These are phyloP conservation scores for Solanum pennellii DNA, from an alignment of 257 asterid species.

Conservation along the genomic window DNA sequence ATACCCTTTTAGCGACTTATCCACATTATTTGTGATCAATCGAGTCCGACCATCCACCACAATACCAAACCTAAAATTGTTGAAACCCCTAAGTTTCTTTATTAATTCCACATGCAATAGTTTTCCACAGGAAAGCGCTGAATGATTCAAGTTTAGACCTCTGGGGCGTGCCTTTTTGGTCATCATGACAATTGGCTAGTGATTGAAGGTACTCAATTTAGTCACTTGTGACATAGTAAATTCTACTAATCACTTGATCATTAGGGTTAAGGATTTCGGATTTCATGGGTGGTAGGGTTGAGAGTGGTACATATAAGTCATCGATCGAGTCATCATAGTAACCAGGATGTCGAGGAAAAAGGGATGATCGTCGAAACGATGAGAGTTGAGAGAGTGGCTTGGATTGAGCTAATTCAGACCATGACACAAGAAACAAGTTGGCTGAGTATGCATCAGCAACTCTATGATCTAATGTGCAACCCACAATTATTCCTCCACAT, in stretches of 20 bases:
- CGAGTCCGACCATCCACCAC: neutral
- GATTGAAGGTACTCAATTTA: conserved; percentile 29
- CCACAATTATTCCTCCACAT: too few species aligned
- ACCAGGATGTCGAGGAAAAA: conserved; percentile 40
- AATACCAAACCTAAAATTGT: neutral
- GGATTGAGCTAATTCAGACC: conserved; percentile 48
- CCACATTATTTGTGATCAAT: neutral
- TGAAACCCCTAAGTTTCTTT: neutral
- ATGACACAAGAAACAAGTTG: conserved; percentile 48
- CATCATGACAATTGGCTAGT: conserved; percentile 14
- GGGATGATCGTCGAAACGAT: conserved; percentile 51
- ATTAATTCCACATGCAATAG: neutral
- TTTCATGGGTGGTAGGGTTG: conserved; percentile 6
- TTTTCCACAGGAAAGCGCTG: conserved; percentile 62
- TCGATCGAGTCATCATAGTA: conserved; percentile 17
- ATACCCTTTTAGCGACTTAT: neutral
- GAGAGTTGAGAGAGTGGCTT: conserved; percentile 30
- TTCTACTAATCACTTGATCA: conserved; percentile 31
- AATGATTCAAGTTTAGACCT: conserved; percentile 50
- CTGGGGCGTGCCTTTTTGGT: neutral
- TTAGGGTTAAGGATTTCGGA: neutral
- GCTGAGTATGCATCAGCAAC: too few species aligned
- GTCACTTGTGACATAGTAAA: conserved; percentile 38
- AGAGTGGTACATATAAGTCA: conserved; percentile 20
- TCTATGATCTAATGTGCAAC: too few species aligned